Conservation (phyloP, 2,329 filamentous ascomycete genomes). For the Diaporthe destruens region DNA sequence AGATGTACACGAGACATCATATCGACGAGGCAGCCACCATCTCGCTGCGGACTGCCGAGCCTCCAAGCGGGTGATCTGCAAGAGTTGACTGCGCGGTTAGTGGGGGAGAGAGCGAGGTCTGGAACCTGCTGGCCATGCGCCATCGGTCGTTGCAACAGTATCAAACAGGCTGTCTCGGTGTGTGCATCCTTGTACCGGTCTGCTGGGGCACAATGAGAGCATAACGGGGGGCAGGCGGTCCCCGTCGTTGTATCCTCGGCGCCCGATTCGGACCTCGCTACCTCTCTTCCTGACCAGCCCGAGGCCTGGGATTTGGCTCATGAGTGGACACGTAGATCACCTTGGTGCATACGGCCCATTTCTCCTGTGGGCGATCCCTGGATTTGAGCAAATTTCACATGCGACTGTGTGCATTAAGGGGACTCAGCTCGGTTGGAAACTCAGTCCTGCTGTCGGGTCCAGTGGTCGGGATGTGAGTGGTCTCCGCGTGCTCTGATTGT, state of each 20-base stretch:
- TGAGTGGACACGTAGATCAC: neutral
- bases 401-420: neutral
- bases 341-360: neutral
- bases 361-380: neutral
- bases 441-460: slow-evolving; percentile 2
- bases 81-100: neutral
- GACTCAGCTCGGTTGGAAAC: slow-evolving; percentile 11
- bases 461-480: neutral
- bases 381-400: neutral
- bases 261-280: neutral
- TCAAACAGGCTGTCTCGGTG: neutral
- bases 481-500: neutral
- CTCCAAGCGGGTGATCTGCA: slow-evolving; percentile 19
- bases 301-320: neutral
- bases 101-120: neutral
- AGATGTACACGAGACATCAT: slow-evolving; percentile 18
- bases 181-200: neutral
- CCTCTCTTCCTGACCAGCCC: neutral
- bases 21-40: neutral
- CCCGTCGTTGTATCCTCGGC: neutral
- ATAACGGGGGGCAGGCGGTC: neutral
- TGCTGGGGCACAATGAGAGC: neutral
- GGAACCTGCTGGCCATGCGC: neutral
- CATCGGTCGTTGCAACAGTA: neutral
- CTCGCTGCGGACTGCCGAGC: neutral